Percentiles rank a stretch among this genome's conserved stretches.
Evolutionary conservation across 768 basidiomycete species (phyloP).

Genomic region (Lentinula raphanica): DNA sequence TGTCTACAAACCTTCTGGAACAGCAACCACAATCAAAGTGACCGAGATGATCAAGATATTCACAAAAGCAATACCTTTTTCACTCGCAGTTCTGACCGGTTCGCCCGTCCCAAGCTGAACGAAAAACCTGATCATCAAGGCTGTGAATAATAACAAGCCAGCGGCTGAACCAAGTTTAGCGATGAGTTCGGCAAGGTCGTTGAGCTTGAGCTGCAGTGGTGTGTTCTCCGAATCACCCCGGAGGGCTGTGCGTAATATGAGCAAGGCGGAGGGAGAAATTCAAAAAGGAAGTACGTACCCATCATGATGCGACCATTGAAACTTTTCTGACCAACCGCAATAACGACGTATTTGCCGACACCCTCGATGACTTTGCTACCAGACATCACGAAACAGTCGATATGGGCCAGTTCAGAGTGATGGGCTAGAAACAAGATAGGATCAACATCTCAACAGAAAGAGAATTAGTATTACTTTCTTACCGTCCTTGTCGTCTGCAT

Average conservation of each 20-base stretch:
- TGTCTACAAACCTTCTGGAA: slow-evolving; percentile 63
- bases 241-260: slow-evolving; percentile 48
- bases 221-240: slow-evolving; percentile 85
- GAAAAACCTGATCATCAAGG: slow-evolving; percentile 93
- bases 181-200: slow-evolving; percentile 89
- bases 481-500: slow-evolving; percentile 15
- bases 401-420: slow-evolving; percentile 41
- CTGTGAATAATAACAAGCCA: slow-evolving; percentile 73
- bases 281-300: slow-evolving; percentile 50
- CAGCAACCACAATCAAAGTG: slow-evolving; percentile 83
- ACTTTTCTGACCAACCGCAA: slow-evolving; percentile 86
- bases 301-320: slow-evolving; percentile 99
- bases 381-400: slow-evolving; percentile 87
- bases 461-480: slow-evolving; percentile 17
- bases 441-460: not conserved
- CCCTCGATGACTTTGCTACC: slow-evolving; percentile 95
- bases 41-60: slow-evolving; percentile 93
- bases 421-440: not conserved
- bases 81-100: slow-evolving; percentile 59
- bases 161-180: slow-evolving; percentile 84
- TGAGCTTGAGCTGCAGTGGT: slow-evolving; percentile 91
- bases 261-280: not conserved
- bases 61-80: slow-evolving; percentile 88
- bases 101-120: slow-evolving; percentile 68
- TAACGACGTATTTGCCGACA: slow-evolving; percentile 87